Evolutionary conservation across 495 filamentous ascomycete species (phyloP).

Genomic region (Halenospora varia): DNA sequence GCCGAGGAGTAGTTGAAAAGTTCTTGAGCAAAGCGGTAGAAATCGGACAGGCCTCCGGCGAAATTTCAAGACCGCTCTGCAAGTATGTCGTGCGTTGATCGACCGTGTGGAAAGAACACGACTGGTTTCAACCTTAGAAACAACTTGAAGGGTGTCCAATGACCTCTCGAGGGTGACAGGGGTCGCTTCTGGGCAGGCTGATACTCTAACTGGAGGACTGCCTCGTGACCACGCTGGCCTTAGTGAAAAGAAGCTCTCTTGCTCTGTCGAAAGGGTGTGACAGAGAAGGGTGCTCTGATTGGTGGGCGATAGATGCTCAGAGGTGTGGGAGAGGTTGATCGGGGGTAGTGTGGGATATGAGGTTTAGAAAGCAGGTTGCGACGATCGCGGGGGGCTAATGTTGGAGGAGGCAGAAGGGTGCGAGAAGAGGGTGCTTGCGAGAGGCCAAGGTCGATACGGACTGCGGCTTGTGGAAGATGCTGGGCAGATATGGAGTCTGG

Average conservation of each 20-base stretch:
- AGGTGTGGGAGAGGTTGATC: not conserved
- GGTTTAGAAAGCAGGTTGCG: not conserved
- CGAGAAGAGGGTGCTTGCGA: not conserved
- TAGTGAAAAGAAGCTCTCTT: conserved; percentile 2
- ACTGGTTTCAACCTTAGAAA: conserved; percentile 11
- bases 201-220: conserved; percentile 9
- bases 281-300: conserved; percentile 6
- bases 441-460: not conserved
- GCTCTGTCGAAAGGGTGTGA: conserved; percentile 11
- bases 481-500: not conserved
- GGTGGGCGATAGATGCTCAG: conserved; percentile 4
- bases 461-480: not conserved
- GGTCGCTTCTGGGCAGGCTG: conserved; percentile 5
- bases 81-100: conserved; percentile 30
- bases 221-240: conserved; percentile 23
- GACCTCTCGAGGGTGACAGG: conserved; percentile 25
- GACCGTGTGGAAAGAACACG: conserved; percentile 22
- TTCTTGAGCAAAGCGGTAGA: not conserved
- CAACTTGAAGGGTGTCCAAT: conserved; percentile 31
- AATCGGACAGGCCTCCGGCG: not conserved
- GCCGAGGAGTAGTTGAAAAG: conserved; percentile 1
- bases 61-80: conserved; percentile 17
- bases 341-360: not conserved
- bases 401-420: not conserved
- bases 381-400: not conserved